phyloP scores from a whole-genome alignment of 306 rosid genomes.

The Abrus pulchellus region DNA sequence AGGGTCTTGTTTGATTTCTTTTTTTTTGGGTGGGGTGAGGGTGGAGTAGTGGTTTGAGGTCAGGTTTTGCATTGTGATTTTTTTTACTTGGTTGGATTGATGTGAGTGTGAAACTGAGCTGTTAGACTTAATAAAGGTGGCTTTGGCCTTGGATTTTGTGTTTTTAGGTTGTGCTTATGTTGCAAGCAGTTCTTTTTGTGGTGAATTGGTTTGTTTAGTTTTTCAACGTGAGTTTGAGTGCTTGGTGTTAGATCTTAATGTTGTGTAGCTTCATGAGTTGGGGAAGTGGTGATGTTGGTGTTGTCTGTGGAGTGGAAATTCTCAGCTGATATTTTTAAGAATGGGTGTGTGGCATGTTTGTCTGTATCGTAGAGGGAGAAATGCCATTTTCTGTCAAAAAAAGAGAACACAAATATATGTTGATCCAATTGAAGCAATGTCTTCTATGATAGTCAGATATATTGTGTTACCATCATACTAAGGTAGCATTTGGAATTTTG shows the following conservation, averaged over 20 bases:
- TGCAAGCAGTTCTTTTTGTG: constrained; percentile 40
- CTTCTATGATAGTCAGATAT: not conserved
- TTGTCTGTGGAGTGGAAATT: not conserved
- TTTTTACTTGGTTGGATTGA: constrained; percentile 49
- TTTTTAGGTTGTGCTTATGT: constrained; percentile 43
- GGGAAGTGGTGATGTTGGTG: not conserved
- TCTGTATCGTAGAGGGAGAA: constrained; percentile 8
- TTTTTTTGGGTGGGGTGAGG: not conserved
- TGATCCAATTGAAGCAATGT: constrained; percentile 6
- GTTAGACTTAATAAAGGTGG: constrained; percentile 46
- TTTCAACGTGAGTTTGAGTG: constrained; percentile 38
- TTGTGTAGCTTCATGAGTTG: constrained; percentile 13
- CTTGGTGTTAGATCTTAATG: constrained; percentile 46
- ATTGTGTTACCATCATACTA: not conserved
- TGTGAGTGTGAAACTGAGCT: constrained; percentile 57
- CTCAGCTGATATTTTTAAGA: constrained; percentile 1
- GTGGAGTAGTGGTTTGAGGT: constrained; percentile 39
- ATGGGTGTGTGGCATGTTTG: constrained; percentile 25
- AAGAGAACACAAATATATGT: not conserved
- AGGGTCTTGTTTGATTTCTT: constrained; percentile 50
- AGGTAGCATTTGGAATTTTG: constrained; percentile 27
- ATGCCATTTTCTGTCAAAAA: not conserved
- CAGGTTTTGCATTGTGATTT: constrained; percentile 50
- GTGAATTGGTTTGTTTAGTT: constrained; percentile 40
- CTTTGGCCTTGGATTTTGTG: constrained; percentile 22